Percentiles rank a stretch among this genome's conserved stretches.
phyloP scores from a whole-genome alignment of 2,329 filamentous ascomycete species.

The Daldinia sp. region DNA sequence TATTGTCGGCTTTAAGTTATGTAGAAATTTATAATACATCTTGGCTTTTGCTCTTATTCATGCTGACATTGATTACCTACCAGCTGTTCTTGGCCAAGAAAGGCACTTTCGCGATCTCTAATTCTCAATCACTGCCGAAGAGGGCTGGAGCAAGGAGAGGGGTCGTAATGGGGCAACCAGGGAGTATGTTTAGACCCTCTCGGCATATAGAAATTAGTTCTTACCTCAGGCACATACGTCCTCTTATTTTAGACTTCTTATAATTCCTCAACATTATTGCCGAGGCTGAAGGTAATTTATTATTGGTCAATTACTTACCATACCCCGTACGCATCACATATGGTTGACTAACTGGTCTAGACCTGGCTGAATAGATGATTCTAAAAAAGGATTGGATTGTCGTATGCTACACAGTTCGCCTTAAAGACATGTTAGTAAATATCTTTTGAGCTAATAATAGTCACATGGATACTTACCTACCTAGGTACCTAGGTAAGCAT shows the following conservation, averaged over 20 bases:
- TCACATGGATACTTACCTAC: no score
- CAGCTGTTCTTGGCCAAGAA: neutral
- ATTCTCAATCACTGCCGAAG: neutral
- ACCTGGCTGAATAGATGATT: neutral
- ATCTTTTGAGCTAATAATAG: neutral
- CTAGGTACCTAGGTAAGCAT: neutral
- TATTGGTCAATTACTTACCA: neutral
- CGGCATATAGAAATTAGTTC: neutral
- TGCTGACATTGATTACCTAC: neutral
- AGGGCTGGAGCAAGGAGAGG: neutral
- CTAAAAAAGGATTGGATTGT: neutral
- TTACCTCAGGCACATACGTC: neutral
- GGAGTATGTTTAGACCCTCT: slow-evolving; percentile 1
- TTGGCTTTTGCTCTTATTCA: neutral
- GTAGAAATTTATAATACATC: neutral
- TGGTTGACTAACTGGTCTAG: neutral
- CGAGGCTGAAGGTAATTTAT: neutral
- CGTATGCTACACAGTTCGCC: neutral
- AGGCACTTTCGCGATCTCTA: neutral
- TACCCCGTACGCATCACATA: neutral
- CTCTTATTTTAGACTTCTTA: no score
- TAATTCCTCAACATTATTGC: neutral
- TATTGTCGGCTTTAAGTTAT: no score
- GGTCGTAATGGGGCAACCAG: neutral
- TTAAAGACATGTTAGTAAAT: neutral